Evolutionary conservation across 1,284 basidiomycete genomes (phyloP), one percentile per base, ranked within the genome.

Genomic region (Puccinia hordei): DNA sequence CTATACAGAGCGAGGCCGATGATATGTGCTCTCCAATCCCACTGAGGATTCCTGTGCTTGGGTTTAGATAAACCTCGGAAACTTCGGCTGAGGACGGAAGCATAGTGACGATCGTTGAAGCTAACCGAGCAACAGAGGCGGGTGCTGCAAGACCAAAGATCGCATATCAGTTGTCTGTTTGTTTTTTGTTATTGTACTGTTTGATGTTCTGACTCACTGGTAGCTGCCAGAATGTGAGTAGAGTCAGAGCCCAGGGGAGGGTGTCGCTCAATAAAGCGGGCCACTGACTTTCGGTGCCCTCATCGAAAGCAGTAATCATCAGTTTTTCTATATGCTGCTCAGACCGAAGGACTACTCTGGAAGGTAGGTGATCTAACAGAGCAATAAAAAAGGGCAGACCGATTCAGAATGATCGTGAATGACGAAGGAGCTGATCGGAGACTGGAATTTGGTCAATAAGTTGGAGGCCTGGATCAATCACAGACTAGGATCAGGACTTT

Each of bases 41-140:
- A 0, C 88, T 87, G 8, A 90, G 87, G 76, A 93, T 87, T 82
- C 93, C 90, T 0, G 90, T 90, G 41, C 87, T 86, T 65, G 85
- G 84, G 59, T 88, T 87, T 33, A 87, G 85, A 84, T 94, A 95
- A 12, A 94, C 93, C 74, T 88, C 85, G 61, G 89, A 86, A 66
- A 95, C 93, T 82, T 95, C 90, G 0, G 92, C 91, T 3, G 92
- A 92, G 0, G 93, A 93, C 0, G 93, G 93, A 8, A 95, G 88
- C 92, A 95, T 93, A 22, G 93, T 94, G 76, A 95, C 86, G 65
- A 95, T 88, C 12, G 90, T 91, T 55, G 88, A 87, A 19, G 92
- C 91, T 30, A 88, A 87, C 17, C 87, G 82, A 35, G 90, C 87
- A 9, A 91, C 91, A 15, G 55, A 63, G 33, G 77, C 77, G 0